Percentiles rank a stretch among this genome's conserved stretches.
These are phyloP conservation scores for Rhodamnia rubescens DNA, from an alignment of 345 rosid species.

Conservation along the genomic window DNA sequence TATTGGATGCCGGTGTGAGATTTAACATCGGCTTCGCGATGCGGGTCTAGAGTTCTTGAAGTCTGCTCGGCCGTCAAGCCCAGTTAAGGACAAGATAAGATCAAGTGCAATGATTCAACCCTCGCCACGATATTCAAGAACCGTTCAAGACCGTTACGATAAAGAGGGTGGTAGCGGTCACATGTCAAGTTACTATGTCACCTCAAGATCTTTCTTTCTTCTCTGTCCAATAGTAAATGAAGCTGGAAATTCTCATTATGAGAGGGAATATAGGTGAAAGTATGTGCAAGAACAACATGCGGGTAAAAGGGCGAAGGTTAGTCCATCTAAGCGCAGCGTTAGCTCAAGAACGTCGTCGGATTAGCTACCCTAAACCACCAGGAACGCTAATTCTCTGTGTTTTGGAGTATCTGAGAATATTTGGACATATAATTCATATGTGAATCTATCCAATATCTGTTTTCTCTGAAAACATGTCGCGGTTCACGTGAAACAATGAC, in stretches of 20 bases:
- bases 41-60: neutral
- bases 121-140: neutral
- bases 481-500: neutral
- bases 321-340: neutral
- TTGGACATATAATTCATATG: neutral
- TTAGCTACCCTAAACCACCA: neutral
- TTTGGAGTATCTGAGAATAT: neutral
- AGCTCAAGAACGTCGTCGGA: neutral
- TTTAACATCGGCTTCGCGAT: neutral
- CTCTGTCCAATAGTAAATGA: neutral
- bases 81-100: neutral
- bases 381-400: neutral
- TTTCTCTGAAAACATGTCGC: neutral
- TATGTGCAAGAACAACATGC: neutral
- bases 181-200: neutral
- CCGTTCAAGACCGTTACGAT: neutral
- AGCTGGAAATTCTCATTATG: neutral
- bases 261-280: neutral
- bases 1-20: neutral
- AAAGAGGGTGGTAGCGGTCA: neutral
- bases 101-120: neutral
- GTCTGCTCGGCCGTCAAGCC: neutral
- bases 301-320: neutral
- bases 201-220: neutral
- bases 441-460: neutral